Conservation (phyloP, 108 stramenopile species). For the Chaetoceros muelleri region DNA sequence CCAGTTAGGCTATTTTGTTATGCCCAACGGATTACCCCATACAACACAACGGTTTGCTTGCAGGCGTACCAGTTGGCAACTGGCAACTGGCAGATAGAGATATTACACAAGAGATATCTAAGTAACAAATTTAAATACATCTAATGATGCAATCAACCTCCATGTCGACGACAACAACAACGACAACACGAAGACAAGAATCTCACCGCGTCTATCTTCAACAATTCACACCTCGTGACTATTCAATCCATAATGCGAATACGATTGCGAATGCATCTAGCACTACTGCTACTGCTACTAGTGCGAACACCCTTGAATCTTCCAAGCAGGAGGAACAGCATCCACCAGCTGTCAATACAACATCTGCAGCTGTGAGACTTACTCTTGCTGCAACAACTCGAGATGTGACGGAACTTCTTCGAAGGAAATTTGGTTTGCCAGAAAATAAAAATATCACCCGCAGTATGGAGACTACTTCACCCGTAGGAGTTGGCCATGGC, state of each 20-base stretch:
- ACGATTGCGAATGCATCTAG: not conserved
- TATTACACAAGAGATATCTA: not conserved
- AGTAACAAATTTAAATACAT: not conserved
- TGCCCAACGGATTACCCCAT: no score
- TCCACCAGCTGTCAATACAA: slow-evolving; percentile 23
- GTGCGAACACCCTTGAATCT: not conserved
- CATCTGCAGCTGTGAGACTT: slow-evolving; percentile 40
- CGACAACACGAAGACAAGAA: slow-evolving; percentile 8
- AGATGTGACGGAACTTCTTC: slow-evolving; percentile 38
- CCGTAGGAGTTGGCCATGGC: no score
- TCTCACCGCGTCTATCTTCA: slow-evolving; percentile 48
- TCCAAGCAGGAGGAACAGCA: not conserved
- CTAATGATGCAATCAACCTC: not conserved
- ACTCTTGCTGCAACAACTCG: slow-evolving; percentile 23
- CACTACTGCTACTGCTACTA: not conserved
- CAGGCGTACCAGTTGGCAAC: no score
- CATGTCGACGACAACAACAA: not conserved
- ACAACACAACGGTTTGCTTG: no score
- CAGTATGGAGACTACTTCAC: not conserved
- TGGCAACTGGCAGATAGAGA: no score
- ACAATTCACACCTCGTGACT: slow-evolving; percentile 16
- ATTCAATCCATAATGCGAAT: not conserved
- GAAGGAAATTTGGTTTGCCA: slow-evolving; percentile 25
- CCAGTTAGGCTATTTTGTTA: no score
- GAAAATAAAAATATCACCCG: not conserved